A percentile compares a stretch with the other conserved stretches of the same genome.
These are phyloP conservation scores for Eragrostis tef DNA, from an alignment of 202 grass and related monocot genomes.

Conservation along the genomic window DNA sequence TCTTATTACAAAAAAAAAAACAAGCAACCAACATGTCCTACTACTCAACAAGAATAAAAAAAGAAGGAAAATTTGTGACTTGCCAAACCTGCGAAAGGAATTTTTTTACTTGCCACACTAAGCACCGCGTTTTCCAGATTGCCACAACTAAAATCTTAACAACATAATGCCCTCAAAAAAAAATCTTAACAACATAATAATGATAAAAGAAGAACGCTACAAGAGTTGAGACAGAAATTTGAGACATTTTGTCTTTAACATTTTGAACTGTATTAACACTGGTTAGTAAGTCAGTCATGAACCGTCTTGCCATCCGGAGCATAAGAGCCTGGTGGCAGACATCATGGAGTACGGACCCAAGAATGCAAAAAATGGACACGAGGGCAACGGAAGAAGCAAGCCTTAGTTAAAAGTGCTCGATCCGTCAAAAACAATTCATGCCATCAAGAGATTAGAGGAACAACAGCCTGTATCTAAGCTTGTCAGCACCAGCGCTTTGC, in stretches of 20 bases:
- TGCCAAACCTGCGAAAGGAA: too few relatives aligned
- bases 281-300: slow-evolving; percentile 33
- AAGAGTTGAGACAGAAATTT: not conserved
- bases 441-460: slow-evolving; percentile 22
- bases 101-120: too few relatives aligned
- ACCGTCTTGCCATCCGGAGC: not conserved
- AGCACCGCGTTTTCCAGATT: too few relatives aligned
- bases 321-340: not conserved
- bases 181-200: too few relatives aligned
- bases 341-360: not conserved
- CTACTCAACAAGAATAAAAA: not conserved
- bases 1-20: not conserved
- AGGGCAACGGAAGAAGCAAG: slow-evolving; percentile 29
- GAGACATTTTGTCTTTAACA: slow-evolving; percentile 8
- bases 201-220: not conserved
- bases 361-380: slow-evolving; percentile 25
- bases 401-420: slow-evolving; percentile 17
- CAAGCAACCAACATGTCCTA: not conserved
- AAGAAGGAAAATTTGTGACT: not conserved
- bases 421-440: slow-evolving; percentile 37
- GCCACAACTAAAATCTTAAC: too few relatives aligned
- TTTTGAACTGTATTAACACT: slow-evolving; percentile 34
- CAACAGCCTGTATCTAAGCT: slow-evolving; percentile 28
- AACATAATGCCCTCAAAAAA: too few relatives aligned
- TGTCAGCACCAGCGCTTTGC: slow-evolving; percentile 44